phyloP scores from a whole-genome alignment of 2,329 filamentous ascomycete genomes.

The Penicillium fuscoglaucum region DNA sequence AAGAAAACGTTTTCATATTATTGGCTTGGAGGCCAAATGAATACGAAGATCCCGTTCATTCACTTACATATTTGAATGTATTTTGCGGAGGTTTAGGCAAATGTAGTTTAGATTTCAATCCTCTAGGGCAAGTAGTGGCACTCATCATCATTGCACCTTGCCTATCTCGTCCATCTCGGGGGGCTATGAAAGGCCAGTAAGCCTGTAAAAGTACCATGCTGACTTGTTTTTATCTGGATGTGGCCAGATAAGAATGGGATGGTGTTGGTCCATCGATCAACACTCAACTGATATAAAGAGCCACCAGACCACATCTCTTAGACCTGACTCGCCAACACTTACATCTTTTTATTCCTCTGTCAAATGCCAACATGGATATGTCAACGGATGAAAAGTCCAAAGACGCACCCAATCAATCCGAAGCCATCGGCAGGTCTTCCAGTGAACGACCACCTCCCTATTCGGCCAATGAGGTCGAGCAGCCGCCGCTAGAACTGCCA shows the following conservation, averaged over 20 bases:
- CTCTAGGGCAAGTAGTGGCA: neutral
- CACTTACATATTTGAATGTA: neutral
- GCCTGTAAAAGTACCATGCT: neutral
- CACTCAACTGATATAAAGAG: neutral
- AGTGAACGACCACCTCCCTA: conserved; percentile 31
- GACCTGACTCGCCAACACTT: neutral
- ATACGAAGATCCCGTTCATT: neutral
- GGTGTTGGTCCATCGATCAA: neutral
- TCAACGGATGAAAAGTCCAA: conserved; percentile 16
- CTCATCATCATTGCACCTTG: neutral
- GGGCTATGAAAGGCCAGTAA: neutral
- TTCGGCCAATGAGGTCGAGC: conserved; percentile 13
- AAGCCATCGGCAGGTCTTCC: neutral
- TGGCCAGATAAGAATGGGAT: neutral
- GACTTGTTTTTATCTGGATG: neutral
- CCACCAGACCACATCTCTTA: neutral
- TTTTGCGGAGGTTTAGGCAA: neutral
- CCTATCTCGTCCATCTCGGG: neutral
- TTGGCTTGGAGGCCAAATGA: neutral
- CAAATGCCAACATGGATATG: conserved; percentile 13
- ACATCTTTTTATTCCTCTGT: neutral
- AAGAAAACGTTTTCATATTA: neutral
- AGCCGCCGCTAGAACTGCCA: conserved; percentile 23
- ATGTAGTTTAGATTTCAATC: neutral
- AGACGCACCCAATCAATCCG: conserved; percentile 1